Percentiles rank a stretch among this genome's conserved stretches.
These are phyloP conservation scores for Mortierella hygrophila DNA, from an alignment of 192 early-diverging fungal species.

Conservation along the genomic window DNA sequence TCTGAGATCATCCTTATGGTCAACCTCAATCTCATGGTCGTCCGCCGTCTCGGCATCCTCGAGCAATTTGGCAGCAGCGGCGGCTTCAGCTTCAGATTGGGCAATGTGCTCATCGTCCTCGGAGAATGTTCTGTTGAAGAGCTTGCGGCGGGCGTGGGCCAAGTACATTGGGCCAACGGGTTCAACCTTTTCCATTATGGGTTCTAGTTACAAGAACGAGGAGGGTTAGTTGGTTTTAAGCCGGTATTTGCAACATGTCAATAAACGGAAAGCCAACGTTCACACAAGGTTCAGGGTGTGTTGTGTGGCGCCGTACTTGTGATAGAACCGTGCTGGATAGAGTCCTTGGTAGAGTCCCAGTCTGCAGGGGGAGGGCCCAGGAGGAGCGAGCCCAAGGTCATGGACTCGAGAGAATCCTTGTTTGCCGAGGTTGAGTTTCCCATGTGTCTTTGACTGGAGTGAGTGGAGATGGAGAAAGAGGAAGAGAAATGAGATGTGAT, in stretches of 20 bases:
- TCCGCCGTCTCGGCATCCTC: constrained; percentile 56
- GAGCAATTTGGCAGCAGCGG: constrained; percentile 27
- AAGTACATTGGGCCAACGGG: constrained; percentile 57
- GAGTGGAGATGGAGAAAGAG: constrained; percentile 9
- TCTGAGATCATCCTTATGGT: constrained; percentile 69
- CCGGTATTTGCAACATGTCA: neutral
- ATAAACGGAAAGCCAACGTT: neutral
- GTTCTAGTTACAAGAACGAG: constrained; percentile 25
- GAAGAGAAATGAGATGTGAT: constrained; percentile 5
- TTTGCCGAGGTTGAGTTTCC: constrained; percentile 43
- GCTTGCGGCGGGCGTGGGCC: constrained; percentile 59
- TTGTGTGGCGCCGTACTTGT: constrained; percentile 12
- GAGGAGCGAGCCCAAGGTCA: constrained; percentile 24
- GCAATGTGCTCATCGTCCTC: constrained; percentile 64
- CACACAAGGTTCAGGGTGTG: neutral
- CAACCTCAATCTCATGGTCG: constrained; percentile 69
- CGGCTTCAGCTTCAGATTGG: constrained; percentile 59
- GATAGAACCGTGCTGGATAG: constrained; percentile 14
- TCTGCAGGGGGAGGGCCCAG: constrained; percentile 30
- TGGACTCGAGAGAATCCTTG: constrained; percentile 14
- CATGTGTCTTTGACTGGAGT: constrained; percentile 27
- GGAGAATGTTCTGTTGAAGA: constrained; percentile 60
- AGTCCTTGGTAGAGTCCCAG: constrained; percentile 32
- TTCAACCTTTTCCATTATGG: constrained; percentile 42
- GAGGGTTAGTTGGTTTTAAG: neutral